phyloP scores from a whole-genome alignment of 345 rosid genomes.

The Acer saccharum region DNA sequence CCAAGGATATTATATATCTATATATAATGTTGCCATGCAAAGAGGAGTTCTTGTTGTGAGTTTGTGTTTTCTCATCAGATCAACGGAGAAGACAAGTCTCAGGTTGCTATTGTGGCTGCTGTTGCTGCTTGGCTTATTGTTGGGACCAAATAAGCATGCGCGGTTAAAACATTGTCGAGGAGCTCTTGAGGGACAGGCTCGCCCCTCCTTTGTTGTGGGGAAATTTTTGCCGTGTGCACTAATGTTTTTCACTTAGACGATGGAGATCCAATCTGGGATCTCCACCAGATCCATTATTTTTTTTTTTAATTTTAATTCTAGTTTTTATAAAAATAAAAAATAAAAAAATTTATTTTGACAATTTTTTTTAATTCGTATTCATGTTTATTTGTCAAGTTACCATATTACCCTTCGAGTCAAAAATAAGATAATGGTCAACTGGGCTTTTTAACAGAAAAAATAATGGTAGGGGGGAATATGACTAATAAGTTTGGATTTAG shows the following conservation, averaged over 20 bases:
- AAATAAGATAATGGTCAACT: too few species aligned
- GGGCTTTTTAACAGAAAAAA: too few species aligned
- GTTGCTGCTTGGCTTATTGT: conserved; percentile 68
- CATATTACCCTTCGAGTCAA: too few species aligned
- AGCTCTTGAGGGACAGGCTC: conserved; percentile 98
- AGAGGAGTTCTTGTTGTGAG: not conserved
- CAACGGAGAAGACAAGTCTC: conserved; percentile 60
- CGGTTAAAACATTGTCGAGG: conserved; percentile 78
- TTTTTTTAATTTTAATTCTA: too few species aligned
- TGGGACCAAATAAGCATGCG: conserved; percentile 96
- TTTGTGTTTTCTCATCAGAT: conserved; percentile 11
- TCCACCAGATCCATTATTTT: too few species aligned
- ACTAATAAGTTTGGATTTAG: too few species aligned
- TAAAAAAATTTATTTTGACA: too few species aligned
- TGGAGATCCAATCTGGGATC: too few species aligned
- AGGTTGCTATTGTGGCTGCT: not conserved
- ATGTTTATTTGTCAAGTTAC: too few species aligned
- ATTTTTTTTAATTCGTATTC: too few species aligned
- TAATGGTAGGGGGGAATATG: too few species aligned
- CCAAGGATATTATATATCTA: conserved; percentile 6
- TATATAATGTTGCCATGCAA: not conserved
- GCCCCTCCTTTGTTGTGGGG: conserved; percentile 98
- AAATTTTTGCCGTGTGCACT: conserved; percentile 96
- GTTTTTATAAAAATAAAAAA: too few species aligned
- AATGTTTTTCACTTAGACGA: conserved; percentile 97